A percentile compares a stretch with the other conserved stretches of the same genome.
phyloP scores from a whole-genome alignment of 1,284 basidiomycete genomes.

The Puccinia hordei region DNA sequence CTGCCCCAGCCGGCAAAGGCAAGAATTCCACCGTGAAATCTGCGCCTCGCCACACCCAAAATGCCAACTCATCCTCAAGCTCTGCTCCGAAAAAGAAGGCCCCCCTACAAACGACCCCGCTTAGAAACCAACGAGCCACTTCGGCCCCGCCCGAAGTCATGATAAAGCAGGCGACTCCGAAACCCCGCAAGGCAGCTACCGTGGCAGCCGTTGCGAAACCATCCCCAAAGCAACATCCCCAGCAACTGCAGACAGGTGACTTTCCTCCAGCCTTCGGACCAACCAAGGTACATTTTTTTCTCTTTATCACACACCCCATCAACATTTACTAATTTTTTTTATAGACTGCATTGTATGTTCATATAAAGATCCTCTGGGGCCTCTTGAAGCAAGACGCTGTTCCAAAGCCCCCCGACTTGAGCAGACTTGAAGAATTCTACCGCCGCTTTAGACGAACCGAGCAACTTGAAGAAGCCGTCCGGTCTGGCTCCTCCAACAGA shows the following conservation, averaged over 20 bases:
- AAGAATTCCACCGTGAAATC: neutral
- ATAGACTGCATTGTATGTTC: constrained; percentile 34
- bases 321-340: constrained; percentile 3
- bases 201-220: no score
- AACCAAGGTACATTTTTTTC: constrained; percentile 9
- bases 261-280: neutral
- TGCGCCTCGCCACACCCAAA: no score
- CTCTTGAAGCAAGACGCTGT: constrained; percentile 25
- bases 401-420: constrained; percentile 20
- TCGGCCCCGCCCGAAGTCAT: constrained; percentile 20
- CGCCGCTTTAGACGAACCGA: neutral
- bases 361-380: constrained; percentile 49
- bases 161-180: no score
- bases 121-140: neutral
- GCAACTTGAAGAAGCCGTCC: constrained; percentile 17
- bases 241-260: no score
- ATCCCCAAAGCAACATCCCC: no score
- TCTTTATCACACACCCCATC: neutral
- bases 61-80: neutral
- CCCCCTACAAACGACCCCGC: neutral
- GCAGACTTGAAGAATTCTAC: constrained; percentile 12
- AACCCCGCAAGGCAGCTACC: neutral
- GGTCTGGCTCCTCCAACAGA: no score
- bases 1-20: neutral
- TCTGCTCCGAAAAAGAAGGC: neutral